Conservation (phyloP, 768 basidiomycete species). For the Mycena filopes region DNA sequence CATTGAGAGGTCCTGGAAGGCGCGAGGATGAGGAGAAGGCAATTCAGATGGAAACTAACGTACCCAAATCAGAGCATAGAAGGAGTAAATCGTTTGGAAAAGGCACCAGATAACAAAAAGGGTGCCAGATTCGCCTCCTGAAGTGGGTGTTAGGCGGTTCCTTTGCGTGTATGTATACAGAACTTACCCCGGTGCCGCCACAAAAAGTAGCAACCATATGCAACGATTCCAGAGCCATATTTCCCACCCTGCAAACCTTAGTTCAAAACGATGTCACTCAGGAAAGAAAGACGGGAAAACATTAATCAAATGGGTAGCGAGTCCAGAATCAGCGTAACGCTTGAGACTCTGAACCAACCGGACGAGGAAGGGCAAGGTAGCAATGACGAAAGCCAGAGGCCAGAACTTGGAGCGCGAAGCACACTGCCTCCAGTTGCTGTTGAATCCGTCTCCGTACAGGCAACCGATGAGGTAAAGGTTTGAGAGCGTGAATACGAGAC, state of each 20-base stretch:
- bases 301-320: slow-evolving; percentile 87
- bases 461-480: slow-evolving; percentile 82
- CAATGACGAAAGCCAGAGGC: slow-evolving; percentile 69
- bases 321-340: slow-evolving; percentile 84
- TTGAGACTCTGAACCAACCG: slow-evolving; percentile 89
- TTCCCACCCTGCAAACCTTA: slow-evolving; percentile 76
- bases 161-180: slow-evolving; percentile 29
- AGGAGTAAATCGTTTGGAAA: slow-evolving; percentile 27
- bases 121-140: slow-evolving; percentile 18
- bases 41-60: neutral
- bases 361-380: slow-evolving; percentile 73
- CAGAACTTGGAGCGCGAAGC: slow-evolving; percentile 60
- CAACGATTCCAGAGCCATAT: slow-evolving; percentile 75
- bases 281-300: slow-evolving; percentile 49
- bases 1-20: slow-evolving; percentile 78
- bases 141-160: neutral
- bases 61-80: slow-evolving; percentile 16
- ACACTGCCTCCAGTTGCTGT: slow-evolving; percentile 60
- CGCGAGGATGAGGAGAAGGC: neutral
- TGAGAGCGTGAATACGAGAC: slow-evolving; percentile 78
- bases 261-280: neutral
- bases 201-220: slow-evolving; percentile 73
- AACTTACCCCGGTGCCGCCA: slow-evolving; percentile 81
- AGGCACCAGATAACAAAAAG: slow-evolving; percentile 26
- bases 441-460: slow-evolving; percentile 69